phyloP scores from a whole-genome alignment of 176 grass and related monocot genomes.

The Ananas comosus region DNA sequence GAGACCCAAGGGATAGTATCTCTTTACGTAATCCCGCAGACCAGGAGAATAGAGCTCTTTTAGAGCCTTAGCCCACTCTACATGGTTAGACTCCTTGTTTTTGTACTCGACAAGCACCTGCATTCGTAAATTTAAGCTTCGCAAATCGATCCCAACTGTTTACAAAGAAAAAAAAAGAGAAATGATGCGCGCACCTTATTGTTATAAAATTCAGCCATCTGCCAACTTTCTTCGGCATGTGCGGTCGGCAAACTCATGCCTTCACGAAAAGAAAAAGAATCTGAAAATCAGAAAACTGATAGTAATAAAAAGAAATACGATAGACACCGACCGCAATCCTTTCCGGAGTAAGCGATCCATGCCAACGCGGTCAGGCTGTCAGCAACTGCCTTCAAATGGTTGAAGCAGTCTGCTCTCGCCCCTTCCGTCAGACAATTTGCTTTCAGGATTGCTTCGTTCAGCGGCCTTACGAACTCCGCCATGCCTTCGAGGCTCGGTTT shows the following conservation, averaged over 20 bases:
- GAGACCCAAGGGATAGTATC: conserved; percentile 44
- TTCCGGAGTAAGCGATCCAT: conserved; percentile 47
- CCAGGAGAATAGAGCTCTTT: conserved; percentile 44
- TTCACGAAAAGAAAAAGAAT: neutral
- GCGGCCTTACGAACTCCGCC: conserved; percentile 29
- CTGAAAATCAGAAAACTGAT: neutral
- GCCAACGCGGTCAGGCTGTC: conserved; percentile 43
- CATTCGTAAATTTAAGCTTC: neutral
- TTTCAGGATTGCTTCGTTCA: conserved; percentile 39
- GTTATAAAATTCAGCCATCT: conserved; percentile 63
- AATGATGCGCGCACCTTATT: conserved; percentile 29
- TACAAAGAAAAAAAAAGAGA: neutral
- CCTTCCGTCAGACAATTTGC: conserved; percentile 34
- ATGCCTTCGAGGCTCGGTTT: conserved; percentile 30
- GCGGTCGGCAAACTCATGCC: conserved; percentile 54
- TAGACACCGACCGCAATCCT: conserved; percentile 41
- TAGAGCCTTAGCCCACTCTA: conserved; percentile 51
- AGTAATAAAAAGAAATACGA: conserved; percentile 1
- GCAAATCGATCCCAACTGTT: neutral
- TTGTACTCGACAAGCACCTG: conserved; percentile 63
- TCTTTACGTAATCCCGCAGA: conserved; percentile 41
- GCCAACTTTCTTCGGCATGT: conserved; percentile 59
- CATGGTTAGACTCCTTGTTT: conserved; percentile 45
- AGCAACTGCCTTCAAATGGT: conserved; percentile 51
- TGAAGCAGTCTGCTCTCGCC: conserved; percentile 26